phyloP scores from a whole-genome alignment of 106 monocot species.

The Platanthera guangdongensis region DNA sequence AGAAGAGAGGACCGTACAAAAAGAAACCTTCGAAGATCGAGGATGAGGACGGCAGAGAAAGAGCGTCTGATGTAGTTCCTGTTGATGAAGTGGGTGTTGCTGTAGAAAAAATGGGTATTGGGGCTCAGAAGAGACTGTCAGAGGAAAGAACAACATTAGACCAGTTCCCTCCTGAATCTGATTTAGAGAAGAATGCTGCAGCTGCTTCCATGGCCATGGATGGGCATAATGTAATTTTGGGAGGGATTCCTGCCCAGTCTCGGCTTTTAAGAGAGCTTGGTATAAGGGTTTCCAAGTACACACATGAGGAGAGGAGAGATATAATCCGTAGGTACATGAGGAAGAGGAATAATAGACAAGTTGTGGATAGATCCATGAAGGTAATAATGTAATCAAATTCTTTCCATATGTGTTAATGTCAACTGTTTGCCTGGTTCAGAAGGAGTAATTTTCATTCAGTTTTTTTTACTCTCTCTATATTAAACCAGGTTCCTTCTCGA shows the following conservation, averaged over 20 bases:
- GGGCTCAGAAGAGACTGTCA: background rate
- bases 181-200: conserved; percentile 1
- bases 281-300: conserved; percentile 50
- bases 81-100: conserved; percentile 7
- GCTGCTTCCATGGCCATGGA: background rate
- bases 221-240: conserved; percentile 18
- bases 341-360: conserved; percentile 60
- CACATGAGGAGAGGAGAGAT: conserved; percentile 64
- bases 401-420: background rate
- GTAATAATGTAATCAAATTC: conserved; percentile 6
- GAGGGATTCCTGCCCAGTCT: conserved; percentile 33
- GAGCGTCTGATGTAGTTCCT: conserved; percentile 19
- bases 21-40: conserved; percentile 12
- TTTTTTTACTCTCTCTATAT: background rate
- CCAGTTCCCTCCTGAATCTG: background rate
- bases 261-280: conserved; percentile 65
- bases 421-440: background rate
- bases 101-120: background rate
- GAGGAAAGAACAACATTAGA: conserved; percentile 1
- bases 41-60: conserved; percentile 6
- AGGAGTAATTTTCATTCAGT: background rate
- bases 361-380: conserved; percentile 49
- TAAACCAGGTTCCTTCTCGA: conserved; percentile 53
- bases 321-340: conserved; percentile 63
- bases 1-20: conserved; percentile 31